phyloP scores from a whole-genome alignment of 169 alveolate genomes.

The Babesia sp. region DNA sequence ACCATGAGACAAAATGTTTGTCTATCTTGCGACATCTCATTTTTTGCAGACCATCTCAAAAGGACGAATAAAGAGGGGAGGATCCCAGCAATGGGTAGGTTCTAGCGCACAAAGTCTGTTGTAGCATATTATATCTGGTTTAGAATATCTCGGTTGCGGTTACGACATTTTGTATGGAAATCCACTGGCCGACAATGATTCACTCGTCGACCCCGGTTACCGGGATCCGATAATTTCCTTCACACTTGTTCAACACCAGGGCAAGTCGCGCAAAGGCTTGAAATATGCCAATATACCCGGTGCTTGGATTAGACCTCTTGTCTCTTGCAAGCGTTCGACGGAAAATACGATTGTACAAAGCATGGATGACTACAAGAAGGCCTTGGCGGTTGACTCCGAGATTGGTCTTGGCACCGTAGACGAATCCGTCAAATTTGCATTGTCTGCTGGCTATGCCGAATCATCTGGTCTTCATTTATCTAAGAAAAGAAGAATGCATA shows the following conservation, averaged over 20 bases:
- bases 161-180: conserved; percentile 81
- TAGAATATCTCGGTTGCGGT: conserved; percentile 82
- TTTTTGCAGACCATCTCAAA: conserved; percentile 6
- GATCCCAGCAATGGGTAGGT: conserved; percentile 65
- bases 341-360: conserved; percentile 43
- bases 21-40: background rate
- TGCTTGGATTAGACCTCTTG: conserved; percentile 65
- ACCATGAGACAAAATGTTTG: conserved; percentile 1
- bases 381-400: conserved; percentile 39
- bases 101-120: background rate
- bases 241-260: conserved; percentile 27
- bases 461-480: conserved; percentile 9
- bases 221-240: conserved; percentile 79
- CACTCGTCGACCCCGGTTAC: conserved; percentile 82
- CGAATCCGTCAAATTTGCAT: conserved; percentile 50
- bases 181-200: conserved; percentile 79
- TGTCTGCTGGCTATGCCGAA: conserved; percentile 54
- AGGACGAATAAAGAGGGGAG: conserved; percentile 20
- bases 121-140: background rate
- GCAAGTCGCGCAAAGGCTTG: conserved; percentile 5
- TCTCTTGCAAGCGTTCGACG: conserved; percentile 39
- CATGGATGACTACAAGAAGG: conserved; percentile 43
- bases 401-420: conserved; percentile 40
- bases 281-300: conserved; percentile 34
- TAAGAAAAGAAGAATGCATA: conserved; percentile 15